Percentiles rank a stretch among this genome's conserved stretches.
Evolutionary conservation across 2,329 filamentous ascomycete species (phyloP).

Genomic region (Dendrostoma leiphaemia): DNA sequence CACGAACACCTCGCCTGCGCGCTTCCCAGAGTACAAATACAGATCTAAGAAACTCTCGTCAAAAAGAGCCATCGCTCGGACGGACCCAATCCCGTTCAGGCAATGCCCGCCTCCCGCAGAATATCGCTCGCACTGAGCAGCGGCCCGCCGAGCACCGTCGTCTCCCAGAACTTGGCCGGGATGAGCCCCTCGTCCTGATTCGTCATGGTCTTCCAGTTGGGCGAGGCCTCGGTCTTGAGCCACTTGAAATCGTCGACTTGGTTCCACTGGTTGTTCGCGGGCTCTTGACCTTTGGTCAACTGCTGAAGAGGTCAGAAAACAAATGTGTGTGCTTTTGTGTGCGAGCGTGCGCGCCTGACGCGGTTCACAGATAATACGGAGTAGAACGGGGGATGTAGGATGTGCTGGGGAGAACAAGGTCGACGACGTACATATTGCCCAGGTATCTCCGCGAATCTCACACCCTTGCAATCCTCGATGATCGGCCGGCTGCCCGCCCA

Average conservation of each 20-base stretch:
- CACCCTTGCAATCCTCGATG: conserved; percentile 79
- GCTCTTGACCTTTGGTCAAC: conserved; percentile 23
- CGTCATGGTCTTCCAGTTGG: conserved; percentile 77
- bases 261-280: conserved; percentile 70
- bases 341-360: too few species aligned
- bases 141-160: conserved; percentile 62
- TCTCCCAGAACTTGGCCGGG: conserved; percentile 64
- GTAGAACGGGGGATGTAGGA: too few species aligned
- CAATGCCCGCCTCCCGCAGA: conserved; percentile 50
- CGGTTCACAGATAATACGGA: too few species aligned
- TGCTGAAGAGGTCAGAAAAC: too few species aligned
- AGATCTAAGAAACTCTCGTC: too few species aligned
- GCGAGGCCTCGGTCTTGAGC: conserved; percentile 81
- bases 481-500: conserved; percentile 82
- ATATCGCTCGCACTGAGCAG: conserved; percentile 64
- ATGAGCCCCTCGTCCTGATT: conserved; percentile 52
- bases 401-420: not conserved
- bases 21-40: not conserved
- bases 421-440: conserved; percentile 59
- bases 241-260: conserved; percentile 98
- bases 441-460: conserved; percentile 79
- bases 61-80: not conserved
- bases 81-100: not conserved
- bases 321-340: too few species aligned
- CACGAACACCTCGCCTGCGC: not conserved